Base-by-base conservation (phyloP, 192 early-diverging fungal genomes). In the Irineochytrium annulatum region DNA sequence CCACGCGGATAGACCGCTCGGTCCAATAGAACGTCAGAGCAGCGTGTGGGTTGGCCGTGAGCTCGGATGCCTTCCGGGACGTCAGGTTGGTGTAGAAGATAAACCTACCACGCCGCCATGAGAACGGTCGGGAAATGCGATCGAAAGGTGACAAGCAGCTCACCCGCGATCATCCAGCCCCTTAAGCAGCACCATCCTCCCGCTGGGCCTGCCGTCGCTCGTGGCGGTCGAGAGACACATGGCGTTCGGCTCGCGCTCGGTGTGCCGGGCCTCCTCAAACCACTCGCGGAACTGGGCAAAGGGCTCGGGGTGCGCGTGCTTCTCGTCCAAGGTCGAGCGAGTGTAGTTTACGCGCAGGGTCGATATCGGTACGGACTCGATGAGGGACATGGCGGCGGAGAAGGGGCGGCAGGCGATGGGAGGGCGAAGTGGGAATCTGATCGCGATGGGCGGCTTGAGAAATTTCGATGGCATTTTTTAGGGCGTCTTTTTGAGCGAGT, bases 81-180 rank as follows among this genome's bases (percentile, higher is more conserved):
- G 62, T 59, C 60, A 77, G 77, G 63, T 82, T 82, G 11, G 80
- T 82, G 70, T 62, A 82, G 64, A 82, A 77, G 3, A 73, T 62
- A 55, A 82, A 82, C 32, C 65, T 67, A 35, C 4, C 19, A 60
- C 3, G 41, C 17, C 27, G 57, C 26, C 3, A 31, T 19, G n/a
- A 34, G 16, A 24, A 49, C 24, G 11, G 46, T 22, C 13, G 46
- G 32, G 8, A 51, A 26, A 34, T 27, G 34, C 19, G 16, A 51
- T 8, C 1, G 8, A 30, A 32, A 44, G 20, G 22, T 11, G 28
- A 33, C n/a, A 8, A 55, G 14, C 27, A 16, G 53, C 54, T 30
- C 24, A 67, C 49, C 77, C 77, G 22, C 62, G 27, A 29, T 43
- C 39, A 52, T 79, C 80, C 45, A 60, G 62, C n/a, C 66, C 69